phyloP scores from a whole-genome alignment of 1,139 yeast genomes.

The Pneumocystis oryctolagi region DNA sequence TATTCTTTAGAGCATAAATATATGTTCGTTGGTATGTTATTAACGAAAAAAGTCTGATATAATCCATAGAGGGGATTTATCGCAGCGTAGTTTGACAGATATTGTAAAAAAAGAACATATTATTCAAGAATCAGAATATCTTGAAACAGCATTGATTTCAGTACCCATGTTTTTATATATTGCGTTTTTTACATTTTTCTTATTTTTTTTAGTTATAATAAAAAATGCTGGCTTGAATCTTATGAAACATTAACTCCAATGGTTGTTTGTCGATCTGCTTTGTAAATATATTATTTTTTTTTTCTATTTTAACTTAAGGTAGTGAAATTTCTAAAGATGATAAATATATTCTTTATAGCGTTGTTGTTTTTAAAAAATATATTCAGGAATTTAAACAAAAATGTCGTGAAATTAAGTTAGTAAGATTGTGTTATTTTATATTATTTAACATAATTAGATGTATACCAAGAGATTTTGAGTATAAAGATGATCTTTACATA shows the following conservation, averaged over 20 bases:
- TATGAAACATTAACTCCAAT: slow-evolving; percentile 68
- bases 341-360: slow-evolving; percentile 59
- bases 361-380: slow-evolving; percentile 72
- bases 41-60: not conserved
- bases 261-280: slow-evolving; percentile 85
- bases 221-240: slow-evolving; percentile 16
- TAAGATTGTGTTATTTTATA: not conserved
- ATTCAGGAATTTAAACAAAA: slow-evolving; percentile 52
- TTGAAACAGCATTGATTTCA: slow-evolving; percentile 68
- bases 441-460: slow-evolving; percentile 19
- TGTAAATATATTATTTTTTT: not conserved
- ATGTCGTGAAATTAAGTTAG: slow-evolving; percentile 62
- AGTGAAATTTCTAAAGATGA: slow-evolving; percentile 50
- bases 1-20: slow-evolving; percentile 83
- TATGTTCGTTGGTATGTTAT: slow-evolving; percentile 25
- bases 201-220: slow-evolving; percentile 4
- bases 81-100: slow-evolving; percentile 80
- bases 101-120: slow-evolving; percentile 74
- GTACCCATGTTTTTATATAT: slow-evolving; percentile 48
- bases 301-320: not conserved
- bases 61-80: slow-evolving; percentile 51
- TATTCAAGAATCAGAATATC: slow-evolving; percentile 70
- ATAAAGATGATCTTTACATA: slow-evolving; percentile 47
- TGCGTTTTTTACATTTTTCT: slow-evolving; percentile 36
- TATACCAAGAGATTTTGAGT: slow-evolving; percentile 84